A percentile compares a stretch with the other conserved stretches of the same genome.
Evolutionary conservation across 1,284 basidiomycete genomes (phyloP).

Genomic region (Rhizopogon parksii): DNA sequence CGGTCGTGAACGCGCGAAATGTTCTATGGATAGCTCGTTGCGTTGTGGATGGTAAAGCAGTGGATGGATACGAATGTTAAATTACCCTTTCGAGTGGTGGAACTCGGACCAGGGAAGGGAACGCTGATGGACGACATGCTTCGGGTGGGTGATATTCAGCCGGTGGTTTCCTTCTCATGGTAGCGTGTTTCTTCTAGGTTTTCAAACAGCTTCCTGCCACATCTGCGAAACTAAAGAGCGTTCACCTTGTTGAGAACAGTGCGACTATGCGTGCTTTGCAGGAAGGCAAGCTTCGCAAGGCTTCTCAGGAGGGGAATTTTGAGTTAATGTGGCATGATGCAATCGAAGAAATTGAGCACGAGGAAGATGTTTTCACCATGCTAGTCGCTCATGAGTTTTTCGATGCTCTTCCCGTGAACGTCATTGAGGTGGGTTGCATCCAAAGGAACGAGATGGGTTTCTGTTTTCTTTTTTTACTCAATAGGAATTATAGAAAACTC

Average conservation of each 20-base stretch:
- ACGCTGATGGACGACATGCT: constrained; percentile 91
- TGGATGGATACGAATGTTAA: constrained; percentile 60
- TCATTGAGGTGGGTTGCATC: constrained; percentile 65
- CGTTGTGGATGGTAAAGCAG: constrained; percentile 79
- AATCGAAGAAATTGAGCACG: constrained; percentile 58
- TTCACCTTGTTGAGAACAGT: constrained; percentile 83
- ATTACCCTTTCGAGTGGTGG: constrained; percentile 65
- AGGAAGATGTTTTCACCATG: constrained; percentile 69
- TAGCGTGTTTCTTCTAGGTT: constrained; percentile 31
- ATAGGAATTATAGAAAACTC: constrained; percentile 49
- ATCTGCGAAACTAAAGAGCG: constrained; percentile 37
- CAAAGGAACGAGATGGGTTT: neutral
- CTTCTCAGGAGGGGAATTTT: constrained; percentile 26
- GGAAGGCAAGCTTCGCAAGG: constrained; percentile 41
- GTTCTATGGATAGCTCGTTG: constrained; percentile 58
- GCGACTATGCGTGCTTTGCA: constrained; percentile 62
- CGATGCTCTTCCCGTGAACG: constrained; percentile 90
- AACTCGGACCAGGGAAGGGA: constrained; percentile 92
- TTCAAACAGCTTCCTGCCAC: constrained; percentile 44
- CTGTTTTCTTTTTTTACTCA: neutral
- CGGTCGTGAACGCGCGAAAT: constrained; percentile 31
- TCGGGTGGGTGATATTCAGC: constrained; percentile 49
- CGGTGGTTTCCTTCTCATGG: constrained; percentile 4
- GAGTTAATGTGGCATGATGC: constrained; percentile 69
- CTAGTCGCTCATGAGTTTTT: constrained; percentile 97